Conservation (phyloP, 1,139 yeast genomes). For the Diutina sp. region DNA sequence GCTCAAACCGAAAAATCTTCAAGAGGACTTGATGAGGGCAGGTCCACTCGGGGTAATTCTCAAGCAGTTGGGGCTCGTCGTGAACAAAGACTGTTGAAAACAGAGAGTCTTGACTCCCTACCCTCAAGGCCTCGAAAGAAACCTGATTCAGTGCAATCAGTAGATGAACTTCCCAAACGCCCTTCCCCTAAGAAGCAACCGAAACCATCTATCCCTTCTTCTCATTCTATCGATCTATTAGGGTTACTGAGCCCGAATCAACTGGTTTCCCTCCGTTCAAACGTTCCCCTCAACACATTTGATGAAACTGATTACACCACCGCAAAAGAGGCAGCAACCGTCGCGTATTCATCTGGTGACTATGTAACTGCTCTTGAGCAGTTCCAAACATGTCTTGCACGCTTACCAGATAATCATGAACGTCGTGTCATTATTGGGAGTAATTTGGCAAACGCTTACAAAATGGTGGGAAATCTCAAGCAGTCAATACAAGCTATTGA, state of each 20-base stretch:
- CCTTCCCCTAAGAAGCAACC: not conserved
- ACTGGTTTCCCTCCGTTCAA: not conserved
- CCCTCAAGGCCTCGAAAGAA: not conserved
- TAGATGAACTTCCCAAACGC: not conserved
- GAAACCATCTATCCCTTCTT: not conserved
- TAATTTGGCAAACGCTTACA: slow-evolving; percentile 59
- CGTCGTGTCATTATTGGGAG: slow-evolving; percentile 58
- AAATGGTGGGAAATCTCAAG: slow-evolving; percentile 66
- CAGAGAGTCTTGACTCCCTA: not conserved
- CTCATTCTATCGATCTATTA: not conserved
- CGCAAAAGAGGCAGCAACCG: slow-evolving; percentile 48
- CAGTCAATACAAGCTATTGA: slow-evolving; percentile 43
- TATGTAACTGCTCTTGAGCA: slow-evolving; percentile 51
- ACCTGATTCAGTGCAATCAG: not conserved
- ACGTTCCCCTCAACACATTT: slow-evolving; percentile 21
- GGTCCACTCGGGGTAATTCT: not conserved
- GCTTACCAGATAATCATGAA: slow-evolving; percentile 56
- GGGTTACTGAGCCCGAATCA: not conserved
- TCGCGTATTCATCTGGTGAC: slow-evolving; percentile 69
- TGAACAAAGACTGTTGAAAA: not conserved
- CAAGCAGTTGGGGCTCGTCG: not conserved
- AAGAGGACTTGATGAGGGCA: not conserved
- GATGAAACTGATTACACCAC: slow-evolving; percentile 40
- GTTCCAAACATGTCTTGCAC: slow-evolving; percentile 48
- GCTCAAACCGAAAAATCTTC: not conserved